Base-by-base conservation (phyloP, 108 stramenopile species). In the Pelagomonas calceolata region DNA sequence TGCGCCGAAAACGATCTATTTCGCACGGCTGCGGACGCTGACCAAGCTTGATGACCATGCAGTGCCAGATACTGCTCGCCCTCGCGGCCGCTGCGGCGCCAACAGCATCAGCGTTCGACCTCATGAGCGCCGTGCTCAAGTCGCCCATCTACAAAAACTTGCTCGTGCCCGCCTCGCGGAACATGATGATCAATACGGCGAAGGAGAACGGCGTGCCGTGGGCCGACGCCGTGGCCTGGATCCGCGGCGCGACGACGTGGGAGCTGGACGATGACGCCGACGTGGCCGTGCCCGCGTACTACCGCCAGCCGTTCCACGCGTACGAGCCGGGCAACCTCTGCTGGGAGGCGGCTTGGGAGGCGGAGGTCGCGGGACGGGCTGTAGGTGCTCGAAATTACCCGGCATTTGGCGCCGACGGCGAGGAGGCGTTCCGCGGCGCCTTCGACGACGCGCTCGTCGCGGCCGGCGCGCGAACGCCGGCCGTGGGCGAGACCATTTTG, bases 381-480 rank as follows among this genome's bases (percentile, higher is more conserved):
- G 83, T 91, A 30, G 90, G 90, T 9, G 88, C 90, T 26, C 66
- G 90, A 7, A 91, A 91, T 66, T 91, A 89, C 77, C 90, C 90
- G 32, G 63, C 75, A 63, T 84, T 79, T 75, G 85, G 86, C 37
- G 67, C 71, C 21, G 63, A 74, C 12, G 90, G 90, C 21, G 90
- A 89, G 78, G 85, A 87, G 70, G 87, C 85, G 12, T 91, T 91
- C 71, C 87, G 90, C 21, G 78, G 76, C 34, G 75, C 87, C 0
- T 91, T 91, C 73, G 85, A 88, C 67, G 71, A 71, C 64, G 86
- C 85, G n/a, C 67, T 91, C 63, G 34, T 67, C 4, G 68, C 80
- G 68, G 75, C 82, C 31, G 85, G 88, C 30, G 88, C 83, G 39
- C n/a, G 32, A 10, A 72, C 84, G 33, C 74, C 74, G 4, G 34